Evolutionary conservation across 2,329 filamentous ascomycete genomes (phyloP).

Genomic region (Aspergillus chevalieri): DNA sequence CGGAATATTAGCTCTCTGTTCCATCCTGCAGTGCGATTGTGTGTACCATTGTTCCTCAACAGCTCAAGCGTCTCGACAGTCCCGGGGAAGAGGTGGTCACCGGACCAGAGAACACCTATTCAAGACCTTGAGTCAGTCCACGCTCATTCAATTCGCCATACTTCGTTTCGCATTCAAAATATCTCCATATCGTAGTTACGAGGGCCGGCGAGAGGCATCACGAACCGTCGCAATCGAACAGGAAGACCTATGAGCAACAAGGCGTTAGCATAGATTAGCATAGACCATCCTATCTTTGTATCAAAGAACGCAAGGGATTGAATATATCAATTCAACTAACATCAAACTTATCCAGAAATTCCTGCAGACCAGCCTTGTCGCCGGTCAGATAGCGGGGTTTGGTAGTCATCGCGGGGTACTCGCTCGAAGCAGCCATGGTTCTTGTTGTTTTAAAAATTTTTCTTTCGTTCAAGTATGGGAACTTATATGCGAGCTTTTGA

Average conservation of each 20-base stretch:
- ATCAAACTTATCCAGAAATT: conserved; percentile 87
- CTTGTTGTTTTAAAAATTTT: background rate
- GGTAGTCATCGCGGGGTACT: conserved; percentile 17
- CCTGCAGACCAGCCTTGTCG: conserved; percentile 66
- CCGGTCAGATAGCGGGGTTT: conserved; percentile 64
- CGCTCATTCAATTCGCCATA: conserved; percentile 8
- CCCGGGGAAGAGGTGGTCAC: conserved; percentile 79
- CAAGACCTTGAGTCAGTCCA: conserved; percentile 19
- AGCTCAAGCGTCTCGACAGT: conserved; percentile 79
- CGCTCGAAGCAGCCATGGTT: background rate
- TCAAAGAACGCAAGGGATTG: too few relatives aligned
- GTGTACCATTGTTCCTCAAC: conserved; percentile 68
- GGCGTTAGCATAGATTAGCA: background rate
- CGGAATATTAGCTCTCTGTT: background rate
- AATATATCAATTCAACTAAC: too few relatives aligned
- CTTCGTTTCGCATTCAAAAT: conserved; percentile 15
- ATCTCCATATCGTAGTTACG: background rate
- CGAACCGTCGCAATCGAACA: conserved; percentile 95
- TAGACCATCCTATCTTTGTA: too few relatives aligned
- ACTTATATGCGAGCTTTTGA: background rate
- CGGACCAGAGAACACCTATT: conserved; percentile 91
- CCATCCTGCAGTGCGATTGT: background rate
- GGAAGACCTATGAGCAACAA: conserved; percentile 60
- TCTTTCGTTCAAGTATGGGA: background rate
- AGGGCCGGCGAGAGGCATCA: conserved; percentile 3